phyloP scores from a whole-genome alignment of 2,329 filamentous ascomycete genomes.

The Penicillium sp. region DNA sequence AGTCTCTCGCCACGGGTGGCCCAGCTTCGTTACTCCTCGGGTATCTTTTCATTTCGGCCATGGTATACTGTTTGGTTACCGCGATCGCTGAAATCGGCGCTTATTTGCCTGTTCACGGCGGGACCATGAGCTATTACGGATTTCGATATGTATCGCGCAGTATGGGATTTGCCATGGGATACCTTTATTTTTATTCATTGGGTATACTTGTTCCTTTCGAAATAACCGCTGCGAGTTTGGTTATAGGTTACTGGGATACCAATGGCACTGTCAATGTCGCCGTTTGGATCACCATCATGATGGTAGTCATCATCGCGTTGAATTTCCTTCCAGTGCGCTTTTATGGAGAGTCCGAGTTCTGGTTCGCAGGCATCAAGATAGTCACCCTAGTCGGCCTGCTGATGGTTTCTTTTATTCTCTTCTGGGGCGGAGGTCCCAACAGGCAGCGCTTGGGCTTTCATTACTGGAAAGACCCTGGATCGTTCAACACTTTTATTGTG shows the following conservation, averaged over 20 bases:
- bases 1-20: slow-evolving; percentile 56
- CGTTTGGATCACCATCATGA: slow-evolving; percentile 60
- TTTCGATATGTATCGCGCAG: slow-evolving; percentile 49
- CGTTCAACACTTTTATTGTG: slow-evolving; percentile 55
- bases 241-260: slow-evolving; percentile 65
- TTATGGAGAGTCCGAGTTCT: slow-evolving; percentile 61
- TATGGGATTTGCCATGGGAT: slow-evolving; percentile 48
- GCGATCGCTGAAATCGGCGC: slow-evolving; percentile 47
- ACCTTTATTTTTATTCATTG: slow-evolving; percentile 53
- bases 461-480: slow-evolving; percentile 55
- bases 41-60: slow-evolving; percentile 54
- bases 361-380: slow-evolving; percentile 58
- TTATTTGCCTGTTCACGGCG: slow-evolving; percentile 50
- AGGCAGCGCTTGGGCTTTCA: slow-evolving; percentile 56
- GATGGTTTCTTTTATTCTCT: slow-evolving; percentile 58
- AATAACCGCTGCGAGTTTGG: slow-evolving; percentile 67
- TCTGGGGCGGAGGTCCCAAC: slow-evolving; percentile 60
- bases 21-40: slow-evolving; percentile 58
- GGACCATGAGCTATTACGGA: slow-evolving; percentile 49
- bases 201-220: slow-evolving; percentile 59
- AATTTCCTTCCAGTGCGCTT: slow-evolving; percentile 54
- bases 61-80: slow-evolving; percentile 55
- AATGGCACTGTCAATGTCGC: slow-evolving; percentile 44
- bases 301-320: slow-evolving; percentile 60
- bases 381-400: slow-evolving; percentile 57